Conservation (phyloP, 2,329 filamentous ascomycete species). For the Cercospora sp. region DNA sequence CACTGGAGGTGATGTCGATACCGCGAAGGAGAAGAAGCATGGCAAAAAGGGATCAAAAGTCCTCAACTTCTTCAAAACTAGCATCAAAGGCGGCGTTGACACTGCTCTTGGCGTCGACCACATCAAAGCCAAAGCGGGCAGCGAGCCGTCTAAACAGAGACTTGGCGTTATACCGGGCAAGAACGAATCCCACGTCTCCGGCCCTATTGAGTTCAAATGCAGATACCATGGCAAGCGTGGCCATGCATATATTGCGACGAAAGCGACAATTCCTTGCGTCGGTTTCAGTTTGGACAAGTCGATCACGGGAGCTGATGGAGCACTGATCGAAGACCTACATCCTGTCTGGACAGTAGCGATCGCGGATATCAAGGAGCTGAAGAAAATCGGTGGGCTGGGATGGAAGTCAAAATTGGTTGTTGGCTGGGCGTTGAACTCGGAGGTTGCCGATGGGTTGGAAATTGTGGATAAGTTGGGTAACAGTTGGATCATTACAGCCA, state of each 20-base stretch:
- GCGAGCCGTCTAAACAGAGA: conserved; percentile 65
- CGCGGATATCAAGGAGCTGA: conserved; percentile 69
- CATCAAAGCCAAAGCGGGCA: conserved; percentile 64
- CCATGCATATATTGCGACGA: conserved; percentile 67
- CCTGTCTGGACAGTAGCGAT: conserved; percentile 71
- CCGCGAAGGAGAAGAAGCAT: conserved; percentile 51
- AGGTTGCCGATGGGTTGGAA: conserved; percentile 74
- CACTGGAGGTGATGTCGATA: conserved; percentile 56
- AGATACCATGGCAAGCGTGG: conserved; percentile 71
- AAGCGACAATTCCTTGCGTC: conserved; percentile 67
- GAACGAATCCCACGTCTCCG: conserved; percentile 50
- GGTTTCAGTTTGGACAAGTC: conserved; percentile 61
- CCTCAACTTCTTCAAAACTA: conserved; percentile 67
- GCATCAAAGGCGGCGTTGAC: conserved; percentile 70
- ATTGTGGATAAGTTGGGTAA: conserved; percentile 61
- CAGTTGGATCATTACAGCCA: conserved; percentile 66
- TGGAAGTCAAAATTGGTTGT: conserved; percentile 85
- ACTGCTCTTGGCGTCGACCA: conserved; percentile 71
- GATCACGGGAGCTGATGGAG: conserved; percentile 42
- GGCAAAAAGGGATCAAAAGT: conserved; percentile 54
- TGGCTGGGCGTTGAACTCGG: conserved; percentile 72
- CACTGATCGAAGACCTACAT: conserved; percentile 54
- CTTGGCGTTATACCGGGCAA: conserved; percentile 65
- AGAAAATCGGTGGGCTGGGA: conserved; percentile 76
- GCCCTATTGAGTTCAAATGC: conserved; percentile 75